Percentiles rank a stretch among this genome's conserved stretches.
Conservation (phyloP, 139 green algal genomes). For the Pseudopediastrum boryanum region DNA sequence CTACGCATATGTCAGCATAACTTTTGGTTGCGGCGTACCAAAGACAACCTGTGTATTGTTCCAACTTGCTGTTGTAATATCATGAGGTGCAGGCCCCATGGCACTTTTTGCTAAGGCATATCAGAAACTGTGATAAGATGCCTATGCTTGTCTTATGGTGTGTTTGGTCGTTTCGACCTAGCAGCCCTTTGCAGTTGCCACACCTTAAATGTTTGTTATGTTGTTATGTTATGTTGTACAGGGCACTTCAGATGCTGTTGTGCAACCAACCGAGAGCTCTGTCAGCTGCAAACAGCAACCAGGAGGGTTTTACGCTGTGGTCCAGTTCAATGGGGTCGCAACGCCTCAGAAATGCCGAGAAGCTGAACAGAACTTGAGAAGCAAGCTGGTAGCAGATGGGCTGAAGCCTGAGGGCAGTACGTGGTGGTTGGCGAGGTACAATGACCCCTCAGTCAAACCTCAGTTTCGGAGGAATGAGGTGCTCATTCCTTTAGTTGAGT, state of each 20-base stretch:
- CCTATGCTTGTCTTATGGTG: not conserved
- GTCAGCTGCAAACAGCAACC: constrained; percentile 15
- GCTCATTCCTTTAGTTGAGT: constrained; percentile 48
- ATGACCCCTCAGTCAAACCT: constrained; percentile 51
- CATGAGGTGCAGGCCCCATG: too few relatives aligned
- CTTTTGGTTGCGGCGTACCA: too few relatives aligned
- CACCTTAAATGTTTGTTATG: too few relatives aligned
- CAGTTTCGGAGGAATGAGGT: constrained; percentile 64
- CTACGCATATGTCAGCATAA: too few relatives aligned
- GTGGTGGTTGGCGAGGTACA: constrained; percentile 56
- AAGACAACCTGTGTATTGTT: too few relatives aligned
- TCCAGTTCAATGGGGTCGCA: constrained; percentile 44
- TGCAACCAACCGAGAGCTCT: constrained; percentile 5
- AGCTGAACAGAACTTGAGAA: constrained; percentile 20
- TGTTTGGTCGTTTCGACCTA: too few relatives aligned
- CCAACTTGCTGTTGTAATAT: too few relatives aligned
- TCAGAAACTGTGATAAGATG: not conserved
- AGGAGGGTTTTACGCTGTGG: constrained; percentile 45
- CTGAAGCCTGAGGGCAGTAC: constrained; percentile 7
- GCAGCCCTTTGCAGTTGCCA: too few relatives aligned
- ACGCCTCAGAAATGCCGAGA: not conserved
- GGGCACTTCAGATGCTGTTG: not conserved
- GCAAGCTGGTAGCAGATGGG: not conserved
- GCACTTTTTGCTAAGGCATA: not conserved
- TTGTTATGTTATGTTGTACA: not conserved